phyloP scores from a whole-genome alignment of 2,329 filamentous ascomycete genomes.

The Dothideomycetidae sp. region DNA sequence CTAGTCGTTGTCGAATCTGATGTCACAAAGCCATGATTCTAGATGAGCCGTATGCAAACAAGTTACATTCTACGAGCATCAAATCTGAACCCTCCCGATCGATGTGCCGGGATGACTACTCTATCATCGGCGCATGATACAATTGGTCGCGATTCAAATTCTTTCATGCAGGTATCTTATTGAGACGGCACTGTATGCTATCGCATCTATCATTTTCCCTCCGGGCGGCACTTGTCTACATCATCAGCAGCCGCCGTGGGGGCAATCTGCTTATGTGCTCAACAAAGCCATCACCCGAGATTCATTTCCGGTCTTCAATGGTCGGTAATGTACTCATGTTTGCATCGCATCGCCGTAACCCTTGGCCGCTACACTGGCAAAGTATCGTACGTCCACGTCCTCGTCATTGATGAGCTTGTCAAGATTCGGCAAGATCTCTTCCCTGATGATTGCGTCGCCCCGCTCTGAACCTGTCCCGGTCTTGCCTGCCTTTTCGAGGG shows the following conservation, averaged over 20 bases:
- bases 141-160: neutral
- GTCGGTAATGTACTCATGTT: constrained; percentile 15
- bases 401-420: constrained; percentile 95
- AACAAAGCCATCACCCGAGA: neutral
- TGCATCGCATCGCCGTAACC: constrained; percentile 28
- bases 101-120: no score
- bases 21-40: no score
- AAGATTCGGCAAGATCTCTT: constrained; percentile 69
- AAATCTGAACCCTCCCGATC: no score
- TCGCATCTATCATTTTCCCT: constrained; percentile 9
- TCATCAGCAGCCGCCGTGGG: neutral
- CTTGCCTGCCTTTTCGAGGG: constrained; percentile 64
- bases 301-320: neutral
- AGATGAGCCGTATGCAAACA: no score
- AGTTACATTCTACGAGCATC: no score
- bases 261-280: neutral
- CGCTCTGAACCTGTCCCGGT: constrained; percentile 29
- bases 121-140: no score
- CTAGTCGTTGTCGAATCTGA: no score
- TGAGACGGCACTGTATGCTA: constrained; percentile 9
- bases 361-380: constrained; percentile 76
- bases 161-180: constrained; percentile 8
- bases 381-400: constrained; percentile 96
- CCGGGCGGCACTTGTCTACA: constrained; percentile 1
- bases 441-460: constrained; percentile 21